A percentile compares a stretch with the other conserved stretches of the same genome.
Evolutionary conservation across 805 yeast genomes (phyloP).

Genomic region (Candida maesae): DNA sequence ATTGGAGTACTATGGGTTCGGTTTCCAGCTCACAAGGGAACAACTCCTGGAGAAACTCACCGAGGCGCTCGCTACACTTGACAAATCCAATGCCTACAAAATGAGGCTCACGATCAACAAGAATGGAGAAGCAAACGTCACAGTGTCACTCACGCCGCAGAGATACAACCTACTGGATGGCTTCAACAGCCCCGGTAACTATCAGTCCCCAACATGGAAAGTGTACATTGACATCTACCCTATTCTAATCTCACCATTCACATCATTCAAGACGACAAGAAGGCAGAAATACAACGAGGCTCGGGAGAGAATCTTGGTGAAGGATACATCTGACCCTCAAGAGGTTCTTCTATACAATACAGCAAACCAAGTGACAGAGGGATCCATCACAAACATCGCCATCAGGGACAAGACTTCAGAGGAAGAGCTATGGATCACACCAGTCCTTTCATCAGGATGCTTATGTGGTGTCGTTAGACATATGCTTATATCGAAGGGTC

Average conservation of each 20-base stretch:
- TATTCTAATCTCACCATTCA: constrained; percentile 62
- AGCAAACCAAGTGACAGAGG: constrained; percentile 65
- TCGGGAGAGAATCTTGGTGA: constrained; percentile 42
- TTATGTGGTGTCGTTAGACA: constrained; percentile 80
- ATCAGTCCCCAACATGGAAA: constrained; percentile 41
- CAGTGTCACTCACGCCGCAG: constrained; percentile 32
- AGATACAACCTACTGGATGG: constrained; percentile 31
- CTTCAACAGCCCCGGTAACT: constrained; percentile 26
- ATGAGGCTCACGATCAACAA: constrained; percentile 42
- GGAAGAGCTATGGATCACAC: constrained; percentile 69
- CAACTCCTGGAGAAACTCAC: constrained; percentile 41
- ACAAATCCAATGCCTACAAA: constrained; percentile 38
- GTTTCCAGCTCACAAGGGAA: constrained; percentile 38
- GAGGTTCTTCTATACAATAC: constrained; percentile 74
- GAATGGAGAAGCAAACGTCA: constrained; percentile 34
- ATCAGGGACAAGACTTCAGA: constrained; percentile 31
- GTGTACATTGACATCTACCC: constrained; percentile 58
- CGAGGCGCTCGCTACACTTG: constrained; percentile 30
- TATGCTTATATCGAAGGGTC: constrained; percentile 50
- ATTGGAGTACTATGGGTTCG: constrained; percentile 50
- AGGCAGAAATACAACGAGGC: constrained; percentile 63
- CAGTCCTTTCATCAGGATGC: constrained; percentile 74
- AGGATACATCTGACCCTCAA: constrained; percentile 30
- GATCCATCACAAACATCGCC: constrained; percentile 80
- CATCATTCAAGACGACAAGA: constrained; percentile 82